Base-by-base conservation (phyloP, 2,329 filamentous ascomycete genomes). In the Trichophyton mentagrophytes region DNA sequence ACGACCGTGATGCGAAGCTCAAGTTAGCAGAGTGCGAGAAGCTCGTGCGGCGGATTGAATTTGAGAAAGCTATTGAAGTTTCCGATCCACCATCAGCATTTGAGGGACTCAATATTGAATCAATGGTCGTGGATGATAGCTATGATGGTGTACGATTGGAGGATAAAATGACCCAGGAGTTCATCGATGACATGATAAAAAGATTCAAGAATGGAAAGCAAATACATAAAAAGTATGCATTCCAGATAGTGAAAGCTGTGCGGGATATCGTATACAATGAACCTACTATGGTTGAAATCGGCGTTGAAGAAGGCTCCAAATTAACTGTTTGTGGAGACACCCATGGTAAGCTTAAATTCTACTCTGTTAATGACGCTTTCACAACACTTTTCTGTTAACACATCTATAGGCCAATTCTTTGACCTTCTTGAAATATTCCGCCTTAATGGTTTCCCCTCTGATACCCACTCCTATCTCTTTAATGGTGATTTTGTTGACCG, bases 401-500 rank as follows among this genome's bases (percentile, higher is more conserved):
- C 66, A 56, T 60, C 6, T 38, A 8, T 9, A 91, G 89, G 92
- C 53, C 93, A 99, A 82, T 99, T 91, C 77, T 99, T 95, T 72
- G 93, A 99, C 74, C 81, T 99, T 47, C 86, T 99, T 79, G 89
- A 99, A 73, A 87, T 99, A 64, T 99, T 99, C 84, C 82, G 89
- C 65, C 82, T 93, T 61, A 96, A 96, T 68, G 93, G 93, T 47
- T 83, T 81, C 65, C 93, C 93, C 0, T 83, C 82, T 15, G 89
- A 92, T 64, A 89, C 88, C 71, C 90, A 97, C 72, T 88, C 86
- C 73, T 99, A 97, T 72, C 82, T 99, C 11, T 99, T 99, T 81
- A 99, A 99, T 73, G 93, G 93, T 65, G 93, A 99, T 76, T 99
- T 99, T 71, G 93, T 99, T 60, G 93, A 99, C 73, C 85, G 93